These are phyloP conservation scores for Amanita rimosa DNA, from an alignment of 768 basidiomycete species.

Conservation along the genomic window DNA sequence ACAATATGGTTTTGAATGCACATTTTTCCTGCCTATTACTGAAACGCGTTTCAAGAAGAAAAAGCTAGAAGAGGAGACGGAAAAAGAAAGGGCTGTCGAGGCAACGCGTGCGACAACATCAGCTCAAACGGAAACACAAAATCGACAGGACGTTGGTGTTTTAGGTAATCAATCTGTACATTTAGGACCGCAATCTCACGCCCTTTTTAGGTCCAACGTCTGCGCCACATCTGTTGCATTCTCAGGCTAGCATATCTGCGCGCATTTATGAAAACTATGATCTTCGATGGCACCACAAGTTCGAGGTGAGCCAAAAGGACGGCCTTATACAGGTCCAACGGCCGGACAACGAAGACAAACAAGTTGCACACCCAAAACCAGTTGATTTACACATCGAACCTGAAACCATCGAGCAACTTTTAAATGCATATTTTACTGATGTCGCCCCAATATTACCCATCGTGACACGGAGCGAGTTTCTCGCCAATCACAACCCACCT, in stretches of 20 bases:
- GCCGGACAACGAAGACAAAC: conserved; percentile 44
- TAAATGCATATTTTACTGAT: conserved; percentile 90
- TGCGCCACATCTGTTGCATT: conserved; percentile 79
- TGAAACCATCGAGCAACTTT: conserved; percentile 66
- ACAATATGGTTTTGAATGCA: conserved; percentile 88
- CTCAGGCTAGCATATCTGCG: conserved; percentile 76
- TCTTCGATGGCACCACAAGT: conserved; percentile 77
- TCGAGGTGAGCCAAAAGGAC: conserved; percentile 78
- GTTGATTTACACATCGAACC: conserved; percentile 67
- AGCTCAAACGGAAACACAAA: conserved; percentile 33
- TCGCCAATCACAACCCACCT: conserved; percentile 60
- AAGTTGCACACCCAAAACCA: conserved; percentile 44
- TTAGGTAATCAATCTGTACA: conserved; percentile 34
- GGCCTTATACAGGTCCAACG: conserved; percentile 79
- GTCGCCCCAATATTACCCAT: conserved; percentile 84
- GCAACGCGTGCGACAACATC: conserved; percentile 22
- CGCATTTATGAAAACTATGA: conserved; percentile 84
- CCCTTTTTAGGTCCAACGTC: conserved; percentile 71
- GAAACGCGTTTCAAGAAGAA: conserved; percentile 99
- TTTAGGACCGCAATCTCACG: conserved; percentile 17
- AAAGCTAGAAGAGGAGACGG: conserved; percentile 63
- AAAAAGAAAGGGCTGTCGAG: conserved; percentile 23
- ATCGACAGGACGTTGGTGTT: conserved; percentile 48
- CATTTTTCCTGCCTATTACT: conserved; percentile 96
- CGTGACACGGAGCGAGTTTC: conserved; percentile 81